Evolutionary conservation across 495 filamentous ascomycete genomes (phyloP).

Genomic region (Sphaerosporella brunnea): DNA sequence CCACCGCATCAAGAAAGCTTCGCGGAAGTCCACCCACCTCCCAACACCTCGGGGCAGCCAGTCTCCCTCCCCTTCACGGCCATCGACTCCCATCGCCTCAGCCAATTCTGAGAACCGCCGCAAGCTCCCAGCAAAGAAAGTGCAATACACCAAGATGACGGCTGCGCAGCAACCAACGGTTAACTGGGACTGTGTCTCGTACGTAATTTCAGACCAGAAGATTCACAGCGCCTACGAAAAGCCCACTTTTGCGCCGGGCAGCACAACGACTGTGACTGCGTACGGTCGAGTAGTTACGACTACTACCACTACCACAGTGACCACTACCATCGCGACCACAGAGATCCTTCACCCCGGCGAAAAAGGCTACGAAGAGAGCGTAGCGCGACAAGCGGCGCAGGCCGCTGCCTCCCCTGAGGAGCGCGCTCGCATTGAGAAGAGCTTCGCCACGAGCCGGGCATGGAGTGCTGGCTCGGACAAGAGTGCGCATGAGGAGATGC

Average conservation of each 20-base stretch:
- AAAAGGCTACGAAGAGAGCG: slow-evolving; percentile 13
- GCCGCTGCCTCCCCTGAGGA: slow-evolving; percentile 15
- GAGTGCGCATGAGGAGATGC: slow-evolving; percentile 18
- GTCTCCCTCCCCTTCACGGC: slow-evolving; percentile 6
- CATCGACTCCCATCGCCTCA: background rate
- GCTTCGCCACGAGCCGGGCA: slow-evolving; percentile 17
- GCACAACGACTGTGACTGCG: slow-evolving; percentile 12
- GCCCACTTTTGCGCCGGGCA: slow-evolving; percentile 14
- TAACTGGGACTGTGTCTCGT: slow-evolving; percentile 23
- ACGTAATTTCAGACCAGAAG: slow-evolving; percentile 23
- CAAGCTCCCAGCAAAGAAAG: background rate
- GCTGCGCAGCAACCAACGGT: slow-evolving; percentile 13
- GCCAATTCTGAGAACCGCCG: background rate
- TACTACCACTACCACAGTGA: slow-evolving; percentile 22
- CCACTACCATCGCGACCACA: slow-evolving; percentile 23
- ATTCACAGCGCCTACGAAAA: slow-evolving; percentile 21
- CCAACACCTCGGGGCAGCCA: background rate
- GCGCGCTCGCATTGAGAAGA: slow-evolving; percentile 9
- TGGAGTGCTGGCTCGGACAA: slow-evolving; percentile 13
- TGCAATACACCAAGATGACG: background rate
- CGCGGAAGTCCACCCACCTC: background rate
- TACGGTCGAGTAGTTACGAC: slow-evolving; percentile 23
- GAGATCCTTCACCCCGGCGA: slow-evolving; percentile 22
- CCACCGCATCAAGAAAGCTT: background rate
- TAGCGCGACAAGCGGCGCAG: slow-evolving; percentile 19